Evolutionary conservation across 2,329 filamentous ascomycete species (phyloP), one percentile per base, ranked within the genome.

Genomic region (Plectosphaerella plurivora): DNA sequence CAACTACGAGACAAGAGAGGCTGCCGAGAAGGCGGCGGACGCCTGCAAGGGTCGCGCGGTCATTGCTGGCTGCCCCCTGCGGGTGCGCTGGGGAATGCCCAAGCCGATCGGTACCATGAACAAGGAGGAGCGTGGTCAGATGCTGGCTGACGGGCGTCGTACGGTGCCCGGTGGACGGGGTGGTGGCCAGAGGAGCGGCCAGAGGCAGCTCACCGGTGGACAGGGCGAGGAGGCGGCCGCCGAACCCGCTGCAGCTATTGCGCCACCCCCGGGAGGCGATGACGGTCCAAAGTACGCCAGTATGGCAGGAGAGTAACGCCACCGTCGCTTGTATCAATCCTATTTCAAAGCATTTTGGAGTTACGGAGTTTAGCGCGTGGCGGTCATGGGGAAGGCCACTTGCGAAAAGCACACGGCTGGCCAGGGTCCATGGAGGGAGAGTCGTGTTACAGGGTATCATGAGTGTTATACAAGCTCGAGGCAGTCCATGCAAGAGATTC

Each of bases 41-140:
- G 83, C 89, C 18, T 93, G 91, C 60, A 88, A 96, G 68, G 94
- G 95, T 6, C 88, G 88, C 56, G 91, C 91, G 0, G 83, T 97
- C 7, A 89, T 99, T 61, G 86, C 91, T 36, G 94, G 94, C 3
- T 97, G 93, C 61, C 94, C 94, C 0, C 71, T 99, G 55, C 79
- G 93, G 33, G 85, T 99, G 16, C 86, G 91, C 57, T 99, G 94
- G 94, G 93, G 92, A 15, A 87, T 89, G 65, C 93, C 95, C 15
- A 94, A 91, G 73, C 88, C 93, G 1, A 79, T 99, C 52, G 94
- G 96, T 52, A 95, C 84, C 22, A 88, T 97, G 84, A 89, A 96
- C 57, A 87, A 87, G 56, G 91, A 97, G 51, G 83, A 96, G 67
- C 82, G 93, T 44, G 78, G 87, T 59, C 82, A 88, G 63, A 91